Base-by-base conservation (phyloP, 805 yeast species). In the Metschnikowia borealis region DNA sequence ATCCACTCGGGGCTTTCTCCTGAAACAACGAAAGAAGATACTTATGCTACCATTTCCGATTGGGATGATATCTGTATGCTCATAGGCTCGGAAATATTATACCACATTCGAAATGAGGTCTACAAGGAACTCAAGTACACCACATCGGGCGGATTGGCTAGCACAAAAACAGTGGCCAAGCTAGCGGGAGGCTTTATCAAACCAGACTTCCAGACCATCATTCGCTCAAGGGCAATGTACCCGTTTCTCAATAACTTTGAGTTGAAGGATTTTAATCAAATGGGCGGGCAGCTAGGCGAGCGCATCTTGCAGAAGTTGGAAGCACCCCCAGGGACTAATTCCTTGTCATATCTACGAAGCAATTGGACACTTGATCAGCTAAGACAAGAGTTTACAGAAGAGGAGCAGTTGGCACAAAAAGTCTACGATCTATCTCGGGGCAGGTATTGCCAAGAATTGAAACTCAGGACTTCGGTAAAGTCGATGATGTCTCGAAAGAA, bases 401-500 rank as follows among this genome's bases (percentile, higher is more conserved):
- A 80, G 32, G 76, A 75, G 37, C 67, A 67, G 7, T 56, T 84
- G 18, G 85, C 89, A 0, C 67, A 67, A 8, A 79, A 79, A 54
- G 61, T 94, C 2, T 84, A 74, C 61, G 68, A 80, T 13, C 62
- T 89, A 21, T 84, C 84, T 0, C 70, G 90, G 31, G 98, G 98
- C 0, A 66, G 73, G 8, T 74, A 74, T 51, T 57, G 69, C 36
- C 72, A 72, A n/a, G 84, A 82, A 20, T 68, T 94, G 5, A 73
- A 75, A 7, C 72, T 79, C 11, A 73, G 86, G 43, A 78, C 83
- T 0, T 81, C 82, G 23, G 74, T 87, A 7, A 89, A 90, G 62
- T 84, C 96, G 0, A 92, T 94, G 98, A 83, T 84, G 68, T 85
- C 97, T 0, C 83, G 84, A 44, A 94, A 94, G 63, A 89, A 90